A percentile compares a stretch with the other conserved stretches of the same genome.
Evolutionary conservation across 257 asterid genomes (phyloP).

Genomic region (Rauvolfia tetraphylla): DNA sequence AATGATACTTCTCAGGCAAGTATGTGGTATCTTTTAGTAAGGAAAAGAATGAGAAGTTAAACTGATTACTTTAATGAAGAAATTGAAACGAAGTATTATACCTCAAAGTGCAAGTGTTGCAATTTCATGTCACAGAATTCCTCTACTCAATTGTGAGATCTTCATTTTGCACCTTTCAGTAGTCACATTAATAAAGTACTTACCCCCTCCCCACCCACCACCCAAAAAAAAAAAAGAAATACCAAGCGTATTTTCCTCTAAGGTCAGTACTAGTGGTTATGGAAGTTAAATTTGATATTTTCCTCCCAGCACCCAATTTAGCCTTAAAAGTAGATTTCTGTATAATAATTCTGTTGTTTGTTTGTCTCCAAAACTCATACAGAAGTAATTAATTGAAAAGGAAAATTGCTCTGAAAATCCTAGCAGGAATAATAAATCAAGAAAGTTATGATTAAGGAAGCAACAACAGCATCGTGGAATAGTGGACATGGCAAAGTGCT

Average conservation of each 20-base stretch:
- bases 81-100: not conserved
- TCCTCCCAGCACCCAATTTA: not conserved
- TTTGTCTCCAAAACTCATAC: not conserved
- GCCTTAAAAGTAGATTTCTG: not conserved
- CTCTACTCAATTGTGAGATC: not conserved
- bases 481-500: not conserved
- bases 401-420: not conserved
- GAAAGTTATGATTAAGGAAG: not conserved
- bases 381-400: not conserved
- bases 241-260: not conserved
- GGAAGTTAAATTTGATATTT: not conserved
- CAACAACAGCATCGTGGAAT: not conserved
- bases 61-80: not conserved
- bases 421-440: not conserved
- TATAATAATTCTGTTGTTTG: not conserved
- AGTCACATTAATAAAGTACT: not conserved
- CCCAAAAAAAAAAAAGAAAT: not conserved
- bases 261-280: not conserved
- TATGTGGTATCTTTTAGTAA: not conserved
- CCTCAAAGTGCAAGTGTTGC: not conserved
- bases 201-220: not conserved
- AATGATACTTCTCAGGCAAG: not conserved
- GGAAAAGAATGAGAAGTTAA: not conserved
- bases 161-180: not conserved
- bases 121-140: not conserved